Conservation (phyloP, 2,329 filamentous ascomycete genomes). For the Sarocladium brachiariae region DNA sequence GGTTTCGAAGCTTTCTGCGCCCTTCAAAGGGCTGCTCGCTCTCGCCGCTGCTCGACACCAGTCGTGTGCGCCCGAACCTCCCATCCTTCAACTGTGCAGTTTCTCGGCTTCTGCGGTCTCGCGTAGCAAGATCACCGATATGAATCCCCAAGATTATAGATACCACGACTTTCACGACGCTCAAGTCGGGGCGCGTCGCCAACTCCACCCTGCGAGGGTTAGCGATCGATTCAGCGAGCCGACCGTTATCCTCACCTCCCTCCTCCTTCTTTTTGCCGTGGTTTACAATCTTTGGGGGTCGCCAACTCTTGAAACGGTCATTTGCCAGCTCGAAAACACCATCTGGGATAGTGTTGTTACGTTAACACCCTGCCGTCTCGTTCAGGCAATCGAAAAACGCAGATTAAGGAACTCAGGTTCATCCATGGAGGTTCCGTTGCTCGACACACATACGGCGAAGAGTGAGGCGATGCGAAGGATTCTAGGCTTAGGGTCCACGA, state of each 20-base stretch:
- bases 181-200: conserved; percentile 26
- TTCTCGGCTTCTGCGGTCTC: background rate
- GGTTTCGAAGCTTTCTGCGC: background rate
- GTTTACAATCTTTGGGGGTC: conserved; percentile 28
- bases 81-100: background rate
- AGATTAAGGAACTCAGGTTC: conserved; percentile 19
- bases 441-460: conserved; percentile 47
- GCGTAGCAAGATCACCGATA: background rate
- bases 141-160: background rate
- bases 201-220: conserved; percentile 19
- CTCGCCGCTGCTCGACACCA: background rate
- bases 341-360: conserved; percentile 57
- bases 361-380: conserved; percentile 46
- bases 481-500: conserved; percentile 48
- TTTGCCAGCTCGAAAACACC: conserved; percentile 30
- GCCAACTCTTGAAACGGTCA: conserved; percentile 22
- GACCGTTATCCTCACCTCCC: conserved; percentile 26
- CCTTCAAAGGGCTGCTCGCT: background rate
- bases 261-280: conserved; percentile 26
- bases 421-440: conserved; percentile 12
- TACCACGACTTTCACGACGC: conserved; percentile 25
- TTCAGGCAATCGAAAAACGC: conserved; percentile 52
- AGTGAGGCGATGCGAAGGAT: conserved; percentile 58
- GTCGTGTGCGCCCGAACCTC: background rate
- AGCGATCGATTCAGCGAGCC: conserved; percentile 28